Evolutionary conservation across 768 basidiomycete species (phyloP).

Genomic region (Phanerochaete carnosa): DNA sequence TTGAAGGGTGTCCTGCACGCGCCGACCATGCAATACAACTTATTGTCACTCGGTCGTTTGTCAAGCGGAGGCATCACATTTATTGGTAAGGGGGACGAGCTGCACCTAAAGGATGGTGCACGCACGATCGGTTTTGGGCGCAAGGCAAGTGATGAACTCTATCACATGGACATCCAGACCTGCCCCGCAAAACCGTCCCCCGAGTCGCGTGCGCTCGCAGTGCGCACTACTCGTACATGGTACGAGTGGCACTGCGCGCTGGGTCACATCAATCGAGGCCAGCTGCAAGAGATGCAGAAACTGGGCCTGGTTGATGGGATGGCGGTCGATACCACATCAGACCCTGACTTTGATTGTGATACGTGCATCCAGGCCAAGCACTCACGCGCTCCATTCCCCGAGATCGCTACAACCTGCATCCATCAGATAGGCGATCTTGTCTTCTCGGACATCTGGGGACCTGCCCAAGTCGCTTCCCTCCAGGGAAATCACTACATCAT

Average conservation of each 20-base stretch:
- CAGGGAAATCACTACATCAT: conserved; percentile 20
- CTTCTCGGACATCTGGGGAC: conserved; percentile 45
- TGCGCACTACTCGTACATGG: neutral
- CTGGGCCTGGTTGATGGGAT: neutral
- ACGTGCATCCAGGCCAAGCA: conserved; percentile 43
- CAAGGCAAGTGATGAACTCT: neutral
- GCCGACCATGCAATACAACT: conserved; percentile 13
- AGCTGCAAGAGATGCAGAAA: neutral
- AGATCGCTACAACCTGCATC: conserved; percentile 32
- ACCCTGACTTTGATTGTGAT: conserved; percentile 29
- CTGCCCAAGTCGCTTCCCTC: conserved; percentile 27
- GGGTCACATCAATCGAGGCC: neutral
- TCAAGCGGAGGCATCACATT: neutral
- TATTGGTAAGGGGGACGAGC: neutral
- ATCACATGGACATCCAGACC: neutral
- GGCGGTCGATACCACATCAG: conserved; percentile 2
- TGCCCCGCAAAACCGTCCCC: neutral
- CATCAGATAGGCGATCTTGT: conserved; percentile 32
- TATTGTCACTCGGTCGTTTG: conserved; percentile 12
- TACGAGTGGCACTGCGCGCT: conserved; percentile 8
- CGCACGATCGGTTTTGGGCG: neutral
- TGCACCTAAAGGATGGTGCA: neutral
- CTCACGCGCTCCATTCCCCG: conserved; percentile 27
- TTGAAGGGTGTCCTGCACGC: conserved; percentile 13
- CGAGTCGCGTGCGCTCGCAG: neutral